phyloP scores from a whole-genome alignment of 805 yeast genomes.

The Kodamaea sagamina region DNA sequence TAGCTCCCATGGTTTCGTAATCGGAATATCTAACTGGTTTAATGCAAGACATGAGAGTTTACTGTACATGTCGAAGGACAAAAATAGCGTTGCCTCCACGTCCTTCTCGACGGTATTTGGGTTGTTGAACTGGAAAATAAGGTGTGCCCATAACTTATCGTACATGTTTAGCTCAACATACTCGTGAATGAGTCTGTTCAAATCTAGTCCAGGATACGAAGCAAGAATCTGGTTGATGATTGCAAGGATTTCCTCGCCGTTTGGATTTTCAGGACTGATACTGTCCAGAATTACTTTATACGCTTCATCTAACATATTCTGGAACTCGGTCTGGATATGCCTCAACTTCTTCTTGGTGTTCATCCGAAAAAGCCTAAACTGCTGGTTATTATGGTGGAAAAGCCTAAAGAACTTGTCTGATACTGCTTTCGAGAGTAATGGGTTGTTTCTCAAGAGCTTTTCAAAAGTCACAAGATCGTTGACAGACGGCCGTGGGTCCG shows the following conservation, averaged over 20 bases:
- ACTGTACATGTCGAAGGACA: slow-evolving; percentile 35
- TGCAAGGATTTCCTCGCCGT: slow-evolving; percentile 37
- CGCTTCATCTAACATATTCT: slow-evolving; percentile 36
- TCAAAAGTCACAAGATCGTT: slow-evolving; percentile 32
- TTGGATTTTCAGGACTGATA: slow-evolving; percentile 34
- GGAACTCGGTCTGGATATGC: slow-evolving; percentile 33
- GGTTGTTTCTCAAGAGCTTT: slow-evolving; percentile 38
- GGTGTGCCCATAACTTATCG: slow-evolving; percentile 62
- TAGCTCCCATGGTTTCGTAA: slow-evolving; percentile 40
- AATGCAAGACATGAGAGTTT: slow-evolving; percentile 44
- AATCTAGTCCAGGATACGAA: slow-evolving; percentile 44
- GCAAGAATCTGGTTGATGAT: slow-evolving; percentile 31
- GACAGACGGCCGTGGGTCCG: neutral
- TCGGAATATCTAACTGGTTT: slow-evolving; percentile 52
- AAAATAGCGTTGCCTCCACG: slow-evolving; percentile 26
- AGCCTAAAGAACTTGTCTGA: slow-evolving; percentile 39
- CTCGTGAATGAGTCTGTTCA: slow-evolving; percentile 58
- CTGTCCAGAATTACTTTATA: slow-evolving; percentile 40
- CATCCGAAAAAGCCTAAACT: slow-evolving; percentile 32
- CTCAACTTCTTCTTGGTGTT: slow-evolving; percentile 29
- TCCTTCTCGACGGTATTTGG: slow-evolving; percentile 26
- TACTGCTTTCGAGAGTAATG: slow-evolving; percentile 41
- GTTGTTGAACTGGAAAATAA: slow-evolving; percentile 35
- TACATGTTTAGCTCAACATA: slow-evolving; percentile 73
- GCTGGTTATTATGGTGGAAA: slow-evolving; percentile 43